Base-by-base conservation (phyloP, 371 early-diverging fungal genomes). In the Lichtheimia ornata region DNA sequence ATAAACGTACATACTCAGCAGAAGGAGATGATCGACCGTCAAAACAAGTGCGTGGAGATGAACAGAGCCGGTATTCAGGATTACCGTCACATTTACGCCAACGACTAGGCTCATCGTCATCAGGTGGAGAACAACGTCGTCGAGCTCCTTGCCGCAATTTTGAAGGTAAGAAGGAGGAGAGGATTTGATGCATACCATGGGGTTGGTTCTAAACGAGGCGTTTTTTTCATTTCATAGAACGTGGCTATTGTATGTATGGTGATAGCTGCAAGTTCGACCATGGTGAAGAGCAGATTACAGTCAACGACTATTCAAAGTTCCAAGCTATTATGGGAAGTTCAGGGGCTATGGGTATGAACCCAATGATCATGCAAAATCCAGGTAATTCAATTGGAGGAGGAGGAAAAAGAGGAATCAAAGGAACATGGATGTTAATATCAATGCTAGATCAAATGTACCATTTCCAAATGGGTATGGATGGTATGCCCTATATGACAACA, bases 261-360 rank as follows among this genome's bases (percentile, higher is more conserved):
- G 89, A 92, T 47, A 67, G 75, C 56, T 94, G 94, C 62, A 89
- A 86, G 1, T 94, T 78, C 67, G 90, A 91, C 57, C 94, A 94
- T 63, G 88, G 89, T 18, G 74, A 77, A n/a, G 88, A 90, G 66
- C 77, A 85, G 61, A 88, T 92, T 30, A 84, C 91, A 28, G 82
- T 90, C 1, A 88, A 87, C 52, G 88, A 62, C n/a, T 53, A 40
- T 56, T 47, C 54, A 13, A 35, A 55, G 28, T 35, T 55, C 50
- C 47, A 42, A 53, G 53, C 53, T 11, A 58, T 53, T 50, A 24
- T 43, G 15, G n/a, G 42, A 20, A 43, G 49, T 28, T 53, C 51
- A 28, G 55, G 43, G 15, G 22, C 53, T 9, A 20, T 17, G 27
- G 45, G 35, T 4, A 53, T 54, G 49, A 53, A 53, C 28, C 55